phyloP scores from a whole-genome alignment of 257 asterid species.

The Solanum virginianum region DNA sequence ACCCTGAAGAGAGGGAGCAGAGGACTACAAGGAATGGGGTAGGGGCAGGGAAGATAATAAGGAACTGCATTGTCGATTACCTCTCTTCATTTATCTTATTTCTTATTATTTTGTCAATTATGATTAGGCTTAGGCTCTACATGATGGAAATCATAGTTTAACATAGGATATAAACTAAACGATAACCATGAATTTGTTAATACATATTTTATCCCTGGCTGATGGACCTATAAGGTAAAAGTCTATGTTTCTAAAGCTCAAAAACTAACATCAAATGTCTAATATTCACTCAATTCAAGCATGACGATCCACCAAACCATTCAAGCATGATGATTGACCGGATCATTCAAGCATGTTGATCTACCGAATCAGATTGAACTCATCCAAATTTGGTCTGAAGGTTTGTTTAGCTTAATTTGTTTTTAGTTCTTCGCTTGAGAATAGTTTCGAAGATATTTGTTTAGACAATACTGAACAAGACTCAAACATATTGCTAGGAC shows the following conservation, averaged over 20 bases:
- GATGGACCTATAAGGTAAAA: background rate
- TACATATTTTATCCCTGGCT: background rate
- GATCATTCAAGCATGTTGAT: background rate
- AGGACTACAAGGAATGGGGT: background rate
- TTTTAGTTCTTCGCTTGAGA: background rate
- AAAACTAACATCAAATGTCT: background rate
- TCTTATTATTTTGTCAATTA: background rate
- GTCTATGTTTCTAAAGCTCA: background rate
- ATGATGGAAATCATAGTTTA: background rate
- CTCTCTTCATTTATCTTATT: background rate
- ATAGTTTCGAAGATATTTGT: background rate
- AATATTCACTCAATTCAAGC: background rate
- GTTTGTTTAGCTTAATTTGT: background rate
- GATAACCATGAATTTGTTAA: background rate
- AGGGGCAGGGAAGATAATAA: background rate
- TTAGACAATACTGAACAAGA: background rate
- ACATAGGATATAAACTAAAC: background rate
- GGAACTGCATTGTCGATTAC: background rate
- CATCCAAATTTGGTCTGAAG: background rate
- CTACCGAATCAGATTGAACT: background rate
- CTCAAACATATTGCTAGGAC: background rate
- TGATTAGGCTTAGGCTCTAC: background rate
- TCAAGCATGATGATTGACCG: background rate
- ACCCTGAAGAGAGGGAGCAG: background rate
- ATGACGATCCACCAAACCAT: background rate